A percentile compares a stretch with the other conserved stretches of the same genome.
Evolutionary conservation across 495 filamentous ascomycete species (phyloP).

Genomic region (Beverwykella pulmonaria): DNA sequence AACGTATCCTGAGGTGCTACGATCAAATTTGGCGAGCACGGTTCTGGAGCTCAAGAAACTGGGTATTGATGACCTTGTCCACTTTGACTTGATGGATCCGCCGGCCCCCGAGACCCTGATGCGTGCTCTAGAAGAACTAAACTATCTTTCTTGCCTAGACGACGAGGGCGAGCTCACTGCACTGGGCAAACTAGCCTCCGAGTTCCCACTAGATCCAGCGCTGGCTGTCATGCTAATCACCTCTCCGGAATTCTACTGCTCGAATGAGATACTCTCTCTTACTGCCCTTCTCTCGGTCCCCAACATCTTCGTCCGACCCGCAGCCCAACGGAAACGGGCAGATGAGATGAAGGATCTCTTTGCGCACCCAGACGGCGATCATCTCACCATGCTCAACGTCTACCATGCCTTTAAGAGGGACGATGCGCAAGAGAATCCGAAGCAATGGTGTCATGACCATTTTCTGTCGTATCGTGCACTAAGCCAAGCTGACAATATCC

Average conservation of each 20-base stretch:
- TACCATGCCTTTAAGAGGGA: conserved; percentile 93
- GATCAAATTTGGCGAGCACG: conserved; percentile 90
- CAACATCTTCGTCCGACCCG: conserved; percentile 88
- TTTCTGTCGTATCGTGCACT: conserved; percentile 90
- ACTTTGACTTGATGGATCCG: conserved; percentile 98
- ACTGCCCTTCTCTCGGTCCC: conserved; percentile 93
- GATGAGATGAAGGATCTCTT: conserved; percentile 98
- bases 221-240: conserved; percentile 97
- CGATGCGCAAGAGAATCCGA: conserved; percentile 71
- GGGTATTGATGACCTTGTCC: conserved; percentile 91
- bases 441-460: conserved; percentile 96
- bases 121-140: conserved; percentile 96
- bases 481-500: conserved; percentile 90
- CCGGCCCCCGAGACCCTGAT: conserved; percentile 98
- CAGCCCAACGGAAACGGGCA: conserved; percentile 80
- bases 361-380: conserved; percentile 89
- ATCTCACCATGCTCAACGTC: conserved; percentile 93
- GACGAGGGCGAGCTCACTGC: conserved; percentile 90
- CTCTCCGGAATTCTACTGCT: conserved; percentile 97
- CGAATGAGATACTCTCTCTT: conserved; percentile 95
- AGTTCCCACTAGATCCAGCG: conserved; percentile 94
- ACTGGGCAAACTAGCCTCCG: conserved; percentile 84
- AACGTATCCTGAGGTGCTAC: conserved; percentile 92
- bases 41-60: conserved; percentile 98
- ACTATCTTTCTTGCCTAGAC: conserved; percentile 94